Base-by-base conservation (phyloP, 805 yeast genomes). In the Soucietia sequanensis region DNA sequence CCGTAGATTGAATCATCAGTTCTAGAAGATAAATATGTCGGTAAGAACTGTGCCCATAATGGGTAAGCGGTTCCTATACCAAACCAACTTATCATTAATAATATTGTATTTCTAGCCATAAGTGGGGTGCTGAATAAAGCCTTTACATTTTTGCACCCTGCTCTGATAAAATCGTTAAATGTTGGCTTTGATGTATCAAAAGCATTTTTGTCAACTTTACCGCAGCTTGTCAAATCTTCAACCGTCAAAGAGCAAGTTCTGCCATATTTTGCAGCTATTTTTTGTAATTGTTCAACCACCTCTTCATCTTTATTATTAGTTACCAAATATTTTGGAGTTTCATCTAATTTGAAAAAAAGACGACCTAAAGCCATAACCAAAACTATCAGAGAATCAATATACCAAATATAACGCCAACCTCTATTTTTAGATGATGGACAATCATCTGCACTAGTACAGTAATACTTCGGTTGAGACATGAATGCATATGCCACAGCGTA, bases 331-430 rank as follows among this genome's bases (percentile, higher is more conserved):
- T 74, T 75, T 16, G 84, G 83, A 33, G 81, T 71, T 48, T 79
- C 84, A 36, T 66, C 68, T 39, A 79, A 38, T 31, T 45, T 39
- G 30, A 52, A 41, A n/a, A 46, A 60, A 33, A 75, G 62, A 24
- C 70, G 42, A 16, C 57, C 44, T 10, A 52, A 31, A 20, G 61
- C 60, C 57, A 63, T 53, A 12, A 51, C 42, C 35, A 62, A 46
- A 3, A 79, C 80, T 23, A 79, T 41, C 15, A 80, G 72, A 10
- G 72, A 56, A 35, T 75, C 47, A 5, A 77, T 76, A 42, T 69
- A 68, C 42, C 67, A 60, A 31, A 68, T 62, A 53, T 79, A 79
- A 44, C 84, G 56, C 84, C 84, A 79, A 33, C 84, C 84, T 58
- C 71, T 67, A 53, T 79, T 79, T 23, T 60, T 51, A 10, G 47